These are phyloP conservation scores for Fusarium paranaense DNA, from an alignment of 2,329 filamentous ascomycete genomes.

Conservation along the genomic window DNA sequence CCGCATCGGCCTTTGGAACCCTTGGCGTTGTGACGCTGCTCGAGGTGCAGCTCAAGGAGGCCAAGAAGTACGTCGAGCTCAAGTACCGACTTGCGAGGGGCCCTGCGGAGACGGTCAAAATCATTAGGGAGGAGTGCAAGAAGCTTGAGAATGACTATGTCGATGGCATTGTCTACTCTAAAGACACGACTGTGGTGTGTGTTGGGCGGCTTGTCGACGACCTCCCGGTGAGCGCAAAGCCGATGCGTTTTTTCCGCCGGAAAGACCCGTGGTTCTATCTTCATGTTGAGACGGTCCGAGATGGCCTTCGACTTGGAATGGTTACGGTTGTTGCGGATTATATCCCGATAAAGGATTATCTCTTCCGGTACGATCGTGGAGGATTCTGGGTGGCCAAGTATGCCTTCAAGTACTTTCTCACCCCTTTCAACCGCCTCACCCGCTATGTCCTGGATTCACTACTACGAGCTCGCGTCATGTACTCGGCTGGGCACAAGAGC, in stretches of 20 bases:
- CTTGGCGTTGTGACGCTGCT: slow-evolving; percentile 74
- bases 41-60: slow-evolving; percentile 68
- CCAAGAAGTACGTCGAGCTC: slow-evolving; percentile 67
- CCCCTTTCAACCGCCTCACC: slow-evolving; percentile 73
- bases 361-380: slow-evolving; percentile 78
- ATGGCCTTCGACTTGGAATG: slow-evolving; percentile 37
- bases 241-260: slow-evolving; percentile 65
- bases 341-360: slow-evolving; percentile 73
- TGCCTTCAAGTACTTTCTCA: slow-evolving; percentile 73
- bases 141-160: slow-evolving; percentile 69
- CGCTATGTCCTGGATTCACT: slow-evolving; percentile 71
- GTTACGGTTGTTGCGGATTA: slow-evolving; percentile 57
- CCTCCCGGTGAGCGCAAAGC: slow-evolving; percentile 48
- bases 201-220: slow-evolving; percentile 67
- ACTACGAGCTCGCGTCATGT: slow-evolving; percentile 73
- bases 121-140: slow-evolving; percentile 57
- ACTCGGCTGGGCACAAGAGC: slow-evolving; percentile 72
- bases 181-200: slow-evolving; percentile 68
- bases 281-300: slow-evolving; percentile 64
- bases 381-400: slow-evolving; percentile 75
- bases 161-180: slow-evolving; percentile 75
- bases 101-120: slow-evolving; percentile 52
- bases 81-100: slow-evolving; percentile 63
- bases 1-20: slow-evolving; percentile 74
- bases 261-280: slow-evolving; percentile 81